Evolutionary conservation across 345 rosid species (phyloP), one percentile per base, ranked within the genome.

Genomic region (Draba incana): DNA sequence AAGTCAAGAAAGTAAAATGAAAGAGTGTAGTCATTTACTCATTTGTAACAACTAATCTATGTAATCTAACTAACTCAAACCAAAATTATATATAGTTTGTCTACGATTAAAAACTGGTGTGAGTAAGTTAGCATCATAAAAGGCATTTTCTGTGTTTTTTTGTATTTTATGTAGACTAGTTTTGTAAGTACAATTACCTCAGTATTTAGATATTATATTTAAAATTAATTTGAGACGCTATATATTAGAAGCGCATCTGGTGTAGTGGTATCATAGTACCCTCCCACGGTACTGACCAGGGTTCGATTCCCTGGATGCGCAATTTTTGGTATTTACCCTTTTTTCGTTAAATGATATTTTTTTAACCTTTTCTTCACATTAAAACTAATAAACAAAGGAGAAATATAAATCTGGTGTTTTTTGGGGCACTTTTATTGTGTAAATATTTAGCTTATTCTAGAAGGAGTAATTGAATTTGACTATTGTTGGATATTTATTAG

Each of bases 251-350:
- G 95, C 95, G 94, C 97, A 89, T 89, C 86, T 86, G 58, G 92
- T 92, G 92, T 89, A 84, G 97, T 84, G 95, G 97, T 88, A 83
- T 88, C 95, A 89, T 88, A 86, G 92, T 85, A 84, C 97, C 95
- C 97, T 88, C 95, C 95, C 92, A 86, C 89, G 88, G 95, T 85
- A 82, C 88, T 87, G 90, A 89, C 95, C 91, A 73, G 88, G 88
- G 98, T 85, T 89, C 91, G 95, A 87, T 92, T 92, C 90, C 94
- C 92, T 75, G 92, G 91, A 86, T 88, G 91, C 88, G 89, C 88
- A 92, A 35, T 8, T 35, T 35, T 8, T 7, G 0, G 0, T 35
- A 0, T 8, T 8, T 1, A 6, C 8, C 2, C 6, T 6, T 31
- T 31, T n/a, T n/a, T n/a, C n/a, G n/a, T n/a, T n/a, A n/a, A n/a